Base-by-base conservation (phyloP, 495 filamentous ascomycete genomes). In the Podospora pseudopauciseta region DNA sequence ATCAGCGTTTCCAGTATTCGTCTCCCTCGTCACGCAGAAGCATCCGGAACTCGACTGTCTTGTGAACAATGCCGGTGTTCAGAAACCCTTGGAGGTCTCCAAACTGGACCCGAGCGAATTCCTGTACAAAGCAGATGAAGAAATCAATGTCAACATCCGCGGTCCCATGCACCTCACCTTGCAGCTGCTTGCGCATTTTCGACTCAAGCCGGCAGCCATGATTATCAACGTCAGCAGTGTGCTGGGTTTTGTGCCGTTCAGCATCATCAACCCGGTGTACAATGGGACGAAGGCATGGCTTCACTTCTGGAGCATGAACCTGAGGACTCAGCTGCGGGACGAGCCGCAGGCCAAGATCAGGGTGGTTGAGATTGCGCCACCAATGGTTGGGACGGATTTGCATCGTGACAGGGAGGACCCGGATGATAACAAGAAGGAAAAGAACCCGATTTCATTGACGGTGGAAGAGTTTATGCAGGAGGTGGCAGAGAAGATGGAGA, bases 371-470 rank as follows among this genome's bases (percentile, higher is more conserved):
- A 82, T 84, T 68, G 82, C 69, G 66, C 83, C 82, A 53, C 83
- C 83, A n/a, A 77, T 72, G 2, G 83, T 85, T 9, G 79, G 67
- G 5, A 83, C 81, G 30, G 80, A 83, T 68, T 73, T 85, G 57
- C 82, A 85, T 70, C 75, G 83, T 13, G 84, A 86, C 57, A 66
- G 83, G 44, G 74, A 75, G 55, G 75, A 85, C 73, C 83, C 83
- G 16, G 76, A 84, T 71, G 81, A 84, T 71, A 85, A 84, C 69
- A 84, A 83, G 70, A 85, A 84, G 76, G 68, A 78, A 19, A 82
- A 81, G 59, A 84, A 84, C 71, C 66, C 72, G 49, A 68, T 61
- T 26, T 74, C 76, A 18, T 65, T 86, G 68, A 75, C 65, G 7
- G 68, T 84, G 28, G 78, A 80, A 39, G 82, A 83, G 72, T 84